Conservation (phyloP, 768 basidiomycete genomes). For the Panellus pusillus region DNA sequence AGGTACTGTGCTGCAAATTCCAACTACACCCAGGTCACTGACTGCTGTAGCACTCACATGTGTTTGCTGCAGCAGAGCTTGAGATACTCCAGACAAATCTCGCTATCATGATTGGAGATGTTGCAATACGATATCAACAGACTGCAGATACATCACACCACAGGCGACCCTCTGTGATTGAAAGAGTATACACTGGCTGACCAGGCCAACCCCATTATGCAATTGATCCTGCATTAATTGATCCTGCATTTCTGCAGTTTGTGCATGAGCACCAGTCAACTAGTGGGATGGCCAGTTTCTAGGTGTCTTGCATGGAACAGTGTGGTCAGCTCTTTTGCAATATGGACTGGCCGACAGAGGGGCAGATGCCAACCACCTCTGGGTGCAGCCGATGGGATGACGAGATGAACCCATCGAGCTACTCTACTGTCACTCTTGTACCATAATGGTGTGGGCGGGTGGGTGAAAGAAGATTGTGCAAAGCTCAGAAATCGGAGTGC, state of each 20-base stretch:
- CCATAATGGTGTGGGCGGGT: too few relatives aligned
- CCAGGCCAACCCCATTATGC: neutral
- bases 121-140: neutral
- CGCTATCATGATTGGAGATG: neutral
- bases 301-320: neutral
- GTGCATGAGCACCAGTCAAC: neutral
- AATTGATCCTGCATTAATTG: too few relatives aligned
- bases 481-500: too few relatives aligned
- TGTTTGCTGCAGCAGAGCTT: neutral
- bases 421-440: too few relatives aligned
- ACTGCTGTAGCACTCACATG: neutral
- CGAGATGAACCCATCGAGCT: too few relatives aligned
- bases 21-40: neutral
- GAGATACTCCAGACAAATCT: neutral
- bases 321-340: constrained; percentile 6
- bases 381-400: too few relatives aligned
- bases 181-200: neutral
- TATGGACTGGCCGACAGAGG: constrained; percentile 18
- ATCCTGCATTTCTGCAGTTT: neutral
- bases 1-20: neutral
- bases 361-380: too few relatives aligned
- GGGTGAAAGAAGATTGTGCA: too few relatives aligned
- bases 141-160: neutral
- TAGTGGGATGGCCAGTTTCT: neutral
- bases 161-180: neutral